Evolutionary conservation across 768 basidiomycete genomes (phyloP), one percentile per base, ranked within the genome.

Genomic region (Tubosaeta sp.): DNA sequence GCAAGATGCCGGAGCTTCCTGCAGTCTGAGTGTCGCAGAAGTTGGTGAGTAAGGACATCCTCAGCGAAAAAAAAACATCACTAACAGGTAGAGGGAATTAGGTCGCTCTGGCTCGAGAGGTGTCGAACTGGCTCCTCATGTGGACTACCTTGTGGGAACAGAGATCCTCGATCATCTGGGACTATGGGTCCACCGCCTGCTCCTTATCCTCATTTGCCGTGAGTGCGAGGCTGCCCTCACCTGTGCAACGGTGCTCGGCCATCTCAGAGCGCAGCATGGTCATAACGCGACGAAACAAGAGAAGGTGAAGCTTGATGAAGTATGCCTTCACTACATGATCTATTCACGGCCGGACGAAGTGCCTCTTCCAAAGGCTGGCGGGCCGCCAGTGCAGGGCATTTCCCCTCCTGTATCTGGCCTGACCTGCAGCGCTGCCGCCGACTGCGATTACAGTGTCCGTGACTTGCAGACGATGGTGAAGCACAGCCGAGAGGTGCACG

Each of bases 381-480:
- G 52, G 9, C 52, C 46, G 4, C 52, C 42, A 27, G 52, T 53
- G 17, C 33, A 49, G 31, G 47, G 35, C 10, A 48, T 53, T 1
- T 17, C 42, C 14, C 17, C 34, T 0, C 47, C 46, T 9, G 11
- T 53, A 13, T 27, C 31, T 6, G 52, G 46, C n/a, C 27, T 47
- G 22, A 31, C 41, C 0, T 53, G 52, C 25, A 35, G 5, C 5
- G 46, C 52, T 1, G 9, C 11, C 3, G 17, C 25, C 3, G 22
- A 19, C 10, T 53, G 52, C 33, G 5, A 6, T 14, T 53, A 53
- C 33, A 43, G 46, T 9, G 52, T 48, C 3, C 8, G 33, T 19
- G 46, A 53, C 46, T 3, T 29, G 22, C 41, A 48, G 14, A 43
- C 46, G 1, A 53, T 53, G 52, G 11, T 53, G 26, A 53, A 43